These are phyloP conservation scores for Lathyrus tuberosus DNA, from an alignment of 306 rosid species.

Conservation along the genomic window DNA sequence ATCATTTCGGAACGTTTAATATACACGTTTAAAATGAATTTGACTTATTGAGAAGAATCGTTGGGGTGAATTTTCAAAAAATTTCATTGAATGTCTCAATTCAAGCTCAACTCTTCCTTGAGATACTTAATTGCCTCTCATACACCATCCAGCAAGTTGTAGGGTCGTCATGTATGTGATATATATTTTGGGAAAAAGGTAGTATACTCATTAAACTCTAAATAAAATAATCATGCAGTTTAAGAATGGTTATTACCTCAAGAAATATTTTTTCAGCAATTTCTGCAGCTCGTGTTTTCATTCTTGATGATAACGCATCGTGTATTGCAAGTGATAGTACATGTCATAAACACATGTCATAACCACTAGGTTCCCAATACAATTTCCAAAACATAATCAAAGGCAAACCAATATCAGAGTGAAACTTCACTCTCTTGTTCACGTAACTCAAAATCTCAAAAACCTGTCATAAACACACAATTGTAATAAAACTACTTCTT, in stretches of 20 bases:
- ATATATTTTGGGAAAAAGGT: constrained; percentile 12
- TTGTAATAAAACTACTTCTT: no score
- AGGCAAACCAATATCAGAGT: no score
- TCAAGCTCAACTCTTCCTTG: constrained; percentile 56
- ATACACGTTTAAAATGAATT: no score
- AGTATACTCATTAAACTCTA: neutral
- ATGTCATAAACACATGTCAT: no score
- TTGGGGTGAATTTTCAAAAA: neutral
- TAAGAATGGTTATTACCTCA: constrained; percentile 57
- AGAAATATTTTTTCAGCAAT: constrained; percentile 55
- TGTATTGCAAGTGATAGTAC: constrained; percentile 55
- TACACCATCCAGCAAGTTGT: constrained; percentile 70
- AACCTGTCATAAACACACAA: no score
- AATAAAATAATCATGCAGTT: neutral
- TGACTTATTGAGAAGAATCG: no score
- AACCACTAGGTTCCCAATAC: no score
- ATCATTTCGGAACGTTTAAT: no score
- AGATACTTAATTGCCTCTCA: constrained; percentile 62
- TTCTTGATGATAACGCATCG: constrained; percentile 58
- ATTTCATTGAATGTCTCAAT: constrained; percentile 27
- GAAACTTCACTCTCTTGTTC: no score
- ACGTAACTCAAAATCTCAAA: no score
- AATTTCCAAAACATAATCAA: no score
- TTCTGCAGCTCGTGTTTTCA: constrained; percentile 64
- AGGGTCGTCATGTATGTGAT: no score